phyloP scores from a whole-genome alignment of 2,329 filamentous ascomycete genomes.

The Huntiella decipiens region DNA sequence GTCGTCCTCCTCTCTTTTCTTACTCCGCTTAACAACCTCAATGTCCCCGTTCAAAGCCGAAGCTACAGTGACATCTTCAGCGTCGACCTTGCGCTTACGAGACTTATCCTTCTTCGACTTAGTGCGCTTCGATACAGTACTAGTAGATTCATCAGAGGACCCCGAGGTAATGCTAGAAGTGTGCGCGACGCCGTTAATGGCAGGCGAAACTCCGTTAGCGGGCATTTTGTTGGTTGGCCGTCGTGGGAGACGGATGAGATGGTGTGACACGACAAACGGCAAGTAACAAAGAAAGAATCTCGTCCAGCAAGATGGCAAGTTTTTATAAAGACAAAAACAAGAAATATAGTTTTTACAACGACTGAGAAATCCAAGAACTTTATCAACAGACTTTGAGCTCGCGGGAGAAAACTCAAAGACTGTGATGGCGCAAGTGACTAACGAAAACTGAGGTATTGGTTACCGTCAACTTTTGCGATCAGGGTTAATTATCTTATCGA shows the following conservation, averaged over 20 bases:
- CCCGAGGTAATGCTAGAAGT: not conserved
- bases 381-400: too few relatives aligned
- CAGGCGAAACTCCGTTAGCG: constrained; percentile 2
- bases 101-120: constrained; percentile 8
- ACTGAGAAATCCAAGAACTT: too few relatives aligned
- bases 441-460: not conserved
- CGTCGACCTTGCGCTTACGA: constrained; percentile 18
- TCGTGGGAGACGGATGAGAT: not conserved
- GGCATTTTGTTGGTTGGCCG: constrained; percentile 5
- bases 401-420: too few relatives aligned
- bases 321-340: too few relatives aligned
- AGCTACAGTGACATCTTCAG: constrained; percentile 19
- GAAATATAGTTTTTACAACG: too few relatives aligned
- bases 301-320: too few relatives aligned
- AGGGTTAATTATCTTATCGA: too few relatives aligned
- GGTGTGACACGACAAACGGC: too few relatives aligned
- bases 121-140: constrained; percentile 8
- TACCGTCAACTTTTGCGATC: not conserved
- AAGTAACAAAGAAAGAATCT: too few relatives aligned
- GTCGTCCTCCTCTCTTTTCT: constrained; percentile 1
- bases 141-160: constrained; percentile 10
- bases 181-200: constrained; percentile 4
- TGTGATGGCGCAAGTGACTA: too few relatives aligned
- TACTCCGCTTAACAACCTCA: constrained; percentile 6
- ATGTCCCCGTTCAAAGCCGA: constrained; percentile 18